Base-by-base conservation (phyloP, 345 rosid genomes). In the Acer campestre region DNA sequence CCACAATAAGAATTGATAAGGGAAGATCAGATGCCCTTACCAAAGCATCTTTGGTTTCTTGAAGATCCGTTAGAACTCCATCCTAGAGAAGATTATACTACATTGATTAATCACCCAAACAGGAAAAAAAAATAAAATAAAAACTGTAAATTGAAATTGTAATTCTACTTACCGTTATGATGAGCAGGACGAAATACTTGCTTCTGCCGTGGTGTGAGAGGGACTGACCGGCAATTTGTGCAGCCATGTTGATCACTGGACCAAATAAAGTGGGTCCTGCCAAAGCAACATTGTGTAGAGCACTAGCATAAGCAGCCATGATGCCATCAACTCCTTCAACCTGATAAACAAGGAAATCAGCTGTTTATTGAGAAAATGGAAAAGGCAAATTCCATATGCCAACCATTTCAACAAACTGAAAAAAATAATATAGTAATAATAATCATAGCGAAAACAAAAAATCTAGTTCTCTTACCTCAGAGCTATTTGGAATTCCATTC, bases 11-110 rank as follows among this genome's bases (percentile, higher is more conserved):
- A 77, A 93, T 73, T 49, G 98, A 95, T 61, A 95, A 72, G 5
- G 98, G 98, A 78, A 95, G 98, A 86, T 95, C 98, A 68, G 98
- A 95, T 64, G 97, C 97, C 80, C 79, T 88, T 77, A 95, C 98
- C 82, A 93, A 77, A 71, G 95, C 91, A 79, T 95, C 85, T 76
- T 84, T 81, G 22, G 98, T 91, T 79, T 91, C 97, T 79, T 89
- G 82, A 75, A 90, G 85, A 82, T 93, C 98, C 0, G 97, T 88
- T 1, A 95, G 78, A 67, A 95, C 95, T 66, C 98, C 98, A 83
- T 95, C 98, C 98, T 95, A 66, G 31, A 74, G 18, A 82, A 65
- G 58, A 49, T 40, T 40, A 40, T 40, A 40, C 8, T 29, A 29
- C 31, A 29, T 40, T 40, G 44, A 40, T 40, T 40, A 40, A 40